Conservation (phyloP, 2,329 filamentous ascomycete species). For the Ploettnerulaceae sp. region DNA sequence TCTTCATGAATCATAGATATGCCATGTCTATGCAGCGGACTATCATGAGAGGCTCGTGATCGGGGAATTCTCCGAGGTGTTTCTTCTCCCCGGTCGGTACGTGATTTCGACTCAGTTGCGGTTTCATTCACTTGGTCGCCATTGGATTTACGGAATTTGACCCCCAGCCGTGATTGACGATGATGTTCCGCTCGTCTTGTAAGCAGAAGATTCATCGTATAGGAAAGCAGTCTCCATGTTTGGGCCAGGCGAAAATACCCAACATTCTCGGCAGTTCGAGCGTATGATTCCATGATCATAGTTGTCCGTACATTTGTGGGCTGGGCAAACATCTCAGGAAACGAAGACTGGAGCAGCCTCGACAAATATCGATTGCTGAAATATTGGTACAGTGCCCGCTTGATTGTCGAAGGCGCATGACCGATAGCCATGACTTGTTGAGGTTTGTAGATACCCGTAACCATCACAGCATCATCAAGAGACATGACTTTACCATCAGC, state of each 20-base stretch:
- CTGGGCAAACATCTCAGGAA: conserved; percentile 1
- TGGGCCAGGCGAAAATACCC: conserved; percentile 57
- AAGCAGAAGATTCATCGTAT: conserved; percentile 51
- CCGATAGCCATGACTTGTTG: conserved; percentile 61
- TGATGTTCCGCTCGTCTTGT: conserved; percentile 53
- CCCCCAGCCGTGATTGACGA: conserved; percentile 42
- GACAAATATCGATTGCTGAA: conserved; percentile 53
- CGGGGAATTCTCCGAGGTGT: conserved; percentile 25
- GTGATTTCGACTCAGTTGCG: conserved; percentile 1
- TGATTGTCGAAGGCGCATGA: conserved; percentile 47
- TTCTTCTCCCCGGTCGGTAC: conserved; percentile 19
- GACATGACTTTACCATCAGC: conserved; percentile 43
- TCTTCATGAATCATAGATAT: conserved; percentile 36
- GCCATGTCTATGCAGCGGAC: conserved; percentile 17
- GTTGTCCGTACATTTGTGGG: conserved; percentile 38
- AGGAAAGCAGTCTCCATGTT: conserved; percentile 58
- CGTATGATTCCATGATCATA: conserved; percentile 51
- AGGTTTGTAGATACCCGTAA: conserved; percentile 52
- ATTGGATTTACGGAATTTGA: conserved; percentile 17
- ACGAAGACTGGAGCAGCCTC: conserved; percentile 36
- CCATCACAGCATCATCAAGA: conserved; percentile 53
- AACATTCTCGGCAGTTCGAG: conserved; percentile 51
- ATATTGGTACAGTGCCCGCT: conserved; percentile 50
- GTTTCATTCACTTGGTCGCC: conserved; percentile 31
- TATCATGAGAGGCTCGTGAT: conserved; percentile 13